Percentiles rank a stretch among this genome's conserved stretches.
phyloP scores from a whole-genome alignment of 2,329 filamentous ascomycete genomes.

The Fonsecaea nubica region DNA sequence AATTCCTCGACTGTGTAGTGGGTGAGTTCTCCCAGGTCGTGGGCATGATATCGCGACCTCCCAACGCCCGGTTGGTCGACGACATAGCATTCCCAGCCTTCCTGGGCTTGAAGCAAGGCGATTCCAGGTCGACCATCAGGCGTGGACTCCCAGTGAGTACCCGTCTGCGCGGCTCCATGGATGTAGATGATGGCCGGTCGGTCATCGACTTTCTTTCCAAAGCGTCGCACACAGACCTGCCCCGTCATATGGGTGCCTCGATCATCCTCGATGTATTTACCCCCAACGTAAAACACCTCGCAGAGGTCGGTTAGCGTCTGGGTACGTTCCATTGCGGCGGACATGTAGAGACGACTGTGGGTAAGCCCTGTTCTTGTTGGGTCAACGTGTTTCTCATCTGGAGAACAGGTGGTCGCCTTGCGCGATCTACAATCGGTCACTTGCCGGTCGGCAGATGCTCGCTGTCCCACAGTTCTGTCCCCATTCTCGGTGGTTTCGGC shows the following conservation, averaged over 20 bases:
- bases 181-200: constrained; percentile 36
- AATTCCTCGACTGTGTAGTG: constrained; percentile 18
- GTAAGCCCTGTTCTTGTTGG: background rate
- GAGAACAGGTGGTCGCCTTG: background rate
- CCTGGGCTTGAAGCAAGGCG: constrained; percentile 34
- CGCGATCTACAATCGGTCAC: background rate
- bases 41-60: constrained; percentile 37
- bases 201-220: constrained; percentile 17
- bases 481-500: background rate
- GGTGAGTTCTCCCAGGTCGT: constrained; percentile 12
- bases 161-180: constrained; percentile 20
- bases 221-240: constrained; percentile 24
- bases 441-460: constrained; percentile 1
- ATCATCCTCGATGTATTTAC: constrained; percentile 17
- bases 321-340: background rate
- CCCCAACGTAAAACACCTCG: constrained; percentile 20
- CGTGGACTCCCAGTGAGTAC: constrained; percentile 54
- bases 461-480: background rate
- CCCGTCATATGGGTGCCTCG: constrained; percentile 31
- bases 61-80: constrained; percentile 56
- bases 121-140: constrained; percentile 56
- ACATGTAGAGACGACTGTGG: background rate
- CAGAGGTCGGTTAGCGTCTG: background rate
- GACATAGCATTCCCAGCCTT: constrained; percentile 39
- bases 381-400: background rate